Base-by-base conservation (phyloP, 2,329 filamentous ascomycete genomes). In the Clonostachys rhizophaga region DNA sequence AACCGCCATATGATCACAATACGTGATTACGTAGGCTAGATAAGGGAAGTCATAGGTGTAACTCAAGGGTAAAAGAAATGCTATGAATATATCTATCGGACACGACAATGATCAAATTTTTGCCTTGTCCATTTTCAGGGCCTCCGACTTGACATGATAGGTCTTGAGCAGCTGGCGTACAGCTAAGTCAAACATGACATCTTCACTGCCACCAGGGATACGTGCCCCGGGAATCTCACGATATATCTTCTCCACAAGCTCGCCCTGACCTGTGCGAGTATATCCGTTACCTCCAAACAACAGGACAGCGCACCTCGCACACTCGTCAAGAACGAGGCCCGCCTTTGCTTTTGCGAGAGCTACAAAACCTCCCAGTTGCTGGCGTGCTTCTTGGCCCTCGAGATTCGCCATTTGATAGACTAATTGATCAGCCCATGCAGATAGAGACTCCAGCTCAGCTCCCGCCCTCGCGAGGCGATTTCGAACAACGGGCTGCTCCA, bases 341-440 rank as follows among this genome's bases (percentile, higher is more conserved):
- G 24, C 24, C 24, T 30, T 30, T 30, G 24, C 24, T 30, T 30
- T 30, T 30, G 24, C 24, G 24, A 30, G 24, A 9, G 24, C 24
- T 3, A 30, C 24, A 30, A 30, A 30, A 30, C 24, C 24, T 30
- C 24, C 24, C 24, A 30, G 3, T 5, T 30, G 24, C 24, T 80
- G 76, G 58, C 78, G 76, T 1, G 74, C 71, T 56, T 79, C 76
- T 2, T 76, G 62, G 24, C 70, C 72, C 1, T 71, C 74, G 55
- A 69, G 63, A 56, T 79, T 76, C 6, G 78, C 50, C 12, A 76
- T 66, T 14, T 69, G 65, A 0, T 76, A 79, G 5, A 76, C 78
- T 4, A 84, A 63, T 56, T 84, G 79, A 54, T 85, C 81, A 49
- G 84, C 59, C 65, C 80, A 84, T 0, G 80, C 77, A 61, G 78